Evolutionary conservation across 2,329 filamentous ascomycete species (phyloP).

Genomic region (Talaromyces sp.): DNA sequence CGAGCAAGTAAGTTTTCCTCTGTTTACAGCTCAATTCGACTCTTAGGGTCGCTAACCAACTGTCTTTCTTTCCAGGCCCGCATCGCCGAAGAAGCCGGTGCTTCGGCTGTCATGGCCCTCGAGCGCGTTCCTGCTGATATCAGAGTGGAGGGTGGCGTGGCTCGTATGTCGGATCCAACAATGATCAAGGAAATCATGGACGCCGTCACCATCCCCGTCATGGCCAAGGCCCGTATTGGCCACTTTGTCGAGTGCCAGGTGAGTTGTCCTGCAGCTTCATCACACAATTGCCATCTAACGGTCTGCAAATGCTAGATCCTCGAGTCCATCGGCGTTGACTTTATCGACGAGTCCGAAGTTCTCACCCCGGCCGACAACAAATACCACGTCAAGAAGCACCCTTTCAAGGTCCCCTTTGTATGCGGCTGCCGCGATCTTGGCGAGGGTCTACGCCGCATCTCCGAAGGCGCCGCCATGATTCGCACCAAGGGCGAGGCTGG

Average conservation of each 20-base stretch:
- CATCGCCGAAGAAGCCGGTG: slow-evolving; percentile 95
- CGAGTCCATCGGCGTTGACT: slow-evolving; percentile 90
- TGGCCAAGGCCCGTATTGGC: slow-evolving; percentile 97
- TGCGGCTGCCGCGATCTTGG: slow-evolving; percentile 93
- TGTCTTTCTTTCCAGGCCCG: slow-evolving; percentile 58
- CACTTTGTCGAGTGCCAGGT: slow-evolving; percentile 96
- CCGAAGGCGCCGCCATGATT: slow-evolving; percentile 97
- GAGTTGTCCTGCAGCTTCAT: slow-evolving; percentile 15
- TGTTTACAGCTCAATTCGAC: not conserved
- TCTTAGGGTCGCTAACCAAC: not conserved
- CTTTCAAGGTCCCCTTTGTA: slow-evolving; percentile 82
- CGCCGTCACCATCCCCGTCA: slow-evolving; percentile 93
- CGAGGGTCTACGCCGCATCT: slow-evolving; percentile 84
- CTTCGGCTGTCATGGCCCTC: slow-evolving; percentile 95
- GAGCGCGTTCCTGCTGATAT: slow-evolving; percentile 98
- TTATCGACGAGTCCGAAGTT: slow-evolving; percentile 97
- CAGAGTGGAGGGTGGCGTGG: slow-evolving; percentile 82
- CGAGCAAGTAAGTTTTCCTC: slow-evolving; percentile 54
- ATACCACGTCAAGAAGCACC: slow-evolving; percentile 85
- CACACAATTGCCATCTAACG: not conserved
- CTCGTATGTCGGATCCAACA: slow-evolving; percentile 89
- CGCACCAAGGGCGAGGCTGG: slow-evolving; percentile 97
- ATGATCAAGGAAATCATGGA: slow-evolving; percentile 96
- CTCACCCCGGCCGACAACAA: slow-evolving; percentile 87
- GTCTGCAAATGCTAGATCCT: slow-evolving; percentile 59